phyloP scores from a whole-genome alignment of 805 yeast genomes.

The Hyphopichia homilentoma region DNA sequence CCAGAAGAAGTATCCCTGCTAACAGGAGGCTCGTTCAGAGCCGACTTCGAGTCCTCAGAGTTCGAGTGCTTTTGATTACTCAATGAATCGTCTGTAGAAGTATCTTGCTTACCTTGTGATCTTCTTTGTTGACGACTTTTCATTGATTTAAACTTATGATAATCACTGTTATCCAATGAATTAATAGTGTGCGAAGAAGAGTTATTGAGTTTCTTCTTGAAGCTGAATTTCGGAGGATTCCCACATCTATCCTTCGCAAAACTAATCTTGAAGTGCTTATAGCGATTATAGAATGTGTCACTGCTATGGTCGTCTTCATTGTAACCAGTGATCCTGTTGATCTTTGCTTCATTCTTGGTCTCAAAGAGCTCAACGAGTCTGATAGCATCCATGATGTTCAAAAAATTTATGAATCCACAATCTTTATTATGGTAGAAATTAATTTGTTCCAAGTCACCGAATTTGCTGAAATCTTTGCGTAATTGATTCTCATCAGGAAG shows the following conservation, averaged over 20 bases:
- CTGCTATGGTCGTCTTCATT: constrained; percentile 27
- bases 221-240: constrained; percentile 56
- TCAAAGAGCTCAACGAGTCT: constrained; percentile 59
- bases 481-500: constrained; percentile 45
- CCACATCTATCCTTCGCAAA: constrained; percentile 83
- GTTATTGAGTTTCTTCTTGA: constrained; percentile 40
- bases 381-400: constrained; percentile 61
- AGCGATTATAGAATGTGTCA: constrained; percentile 38
- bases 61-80: no score
- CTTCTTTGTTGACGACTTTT: constrained; percentile 5
- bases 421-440: constrained; percentile 65
- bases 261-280: constrained; percentile 53
- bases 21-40: background rate
- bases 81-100: no score
- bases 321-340: constrained; percentile 35
- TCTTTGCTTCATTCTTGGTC: constrained; percentile 15
- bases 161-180: background rate
- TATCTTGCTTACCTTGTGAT: constrained; percentile 8
- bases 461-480: constrained; percentile 55
- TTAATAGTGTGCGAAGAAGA: background rate
- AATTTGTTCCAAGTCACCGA: constrained; percentile 75
- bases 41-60: no score
- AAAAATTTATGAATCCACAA: constrained; percentile 73
- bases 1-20: background rate
- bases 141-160: constrained; percentile 1